These are phyloP conservation scores for Kodamaea leandrae DNA, from an alignment of 805 yeast species.

Conservation along the genomic window DNA sequence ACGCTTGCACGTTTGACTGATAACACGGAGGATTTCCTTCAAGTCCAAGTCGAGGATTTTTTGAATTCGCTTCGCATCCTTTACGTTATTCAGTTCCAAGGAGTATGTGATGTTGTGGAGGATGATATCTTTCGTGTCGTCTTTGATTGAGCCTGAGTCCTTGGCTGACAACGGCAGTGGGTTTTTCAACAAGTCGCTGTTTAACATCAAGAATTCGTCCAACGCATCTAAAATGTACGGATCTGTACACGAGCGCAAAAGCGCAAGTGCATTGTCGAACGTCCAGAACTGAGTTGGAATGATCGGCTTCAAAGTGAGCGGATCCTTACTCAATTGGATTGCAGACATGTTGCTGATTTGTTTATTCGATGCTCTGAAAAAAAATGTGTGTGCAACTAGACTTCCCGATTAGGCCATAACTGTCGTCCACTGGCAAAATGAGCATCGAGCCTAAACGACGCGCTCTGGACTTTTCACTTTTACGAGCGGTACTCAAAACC, in stretches of 20 bases:
- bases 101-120: conserved; percentile 42
- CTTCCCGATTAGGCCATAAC: neutral
- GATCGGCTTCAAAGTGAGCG: conserved; percentile 25
- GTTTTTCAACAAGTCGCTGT: conserved; percentile 27
- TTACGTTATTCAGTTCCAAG: conserved; percentile 30
- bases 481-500: neutral
- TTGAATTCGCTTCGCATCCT: conserved; percentile 42
- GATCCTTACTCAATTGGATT: conserved; percentile 11
- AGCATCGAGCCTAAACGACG: neutral
- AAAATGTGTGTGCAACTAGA: neutral
- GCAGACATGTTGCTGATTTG: conserved; percentile 10
- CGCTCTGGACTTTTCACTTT: neutral
- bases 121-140: conserved; percentile 27
- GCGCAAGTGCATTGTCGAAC: conserved; percentile 36
- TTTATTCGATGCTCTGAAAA: conserved; percentile 9
- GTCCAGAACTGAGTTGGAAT: conserved; percentile 41
- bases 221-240: conserved; percentile 33
- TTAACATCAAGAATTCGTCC: conserved; percentile 39
- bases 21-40: conserved; percentile 49
- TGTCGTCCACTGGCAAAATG: too few relatives aligned
- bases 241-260: conserved; percentile 30
- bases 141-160: neutral
- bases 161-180: conserved; percentile 29
- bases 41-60: conserved; percentile 37
- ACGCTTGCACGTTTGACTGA: conserved; percentile 37